phyloP scores from a whole-genome alignment of 495 filamentous ascomycete genomes.

The Talaromyces liani region DNA sequence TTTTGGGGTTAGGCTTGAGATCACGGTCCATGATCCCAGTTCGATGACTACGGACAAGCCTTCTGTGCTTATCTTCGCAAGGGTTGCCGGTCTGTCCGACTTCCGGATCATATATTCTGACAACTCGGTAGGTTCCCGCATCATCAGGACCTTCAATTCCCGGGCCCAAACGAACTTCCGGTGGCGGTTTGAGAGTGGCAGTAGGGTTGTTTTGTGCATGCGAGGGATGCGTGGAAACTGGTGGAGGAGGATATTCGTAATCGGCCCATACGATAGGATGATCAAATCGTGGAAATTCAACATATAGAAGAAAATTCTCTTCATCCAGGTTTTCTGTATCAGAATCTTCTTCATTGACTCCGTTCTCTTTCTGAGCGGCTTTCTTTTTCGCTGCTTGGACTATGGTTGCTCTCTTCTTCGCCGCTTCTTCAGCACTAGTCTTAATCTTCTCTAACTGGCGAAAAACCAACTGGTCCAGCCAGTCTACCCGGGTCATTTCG shows the following conservation, averaged over 20 bases:
- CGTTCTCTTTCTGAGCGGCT: slow-evolving; percentile 12
- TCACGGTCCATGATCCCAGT: slow-evolving; percentile 89
- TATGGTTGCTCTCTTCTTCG: slow-evolving; percentile 26
- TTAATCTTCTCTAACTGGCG: slow-evolving; percentile 74
- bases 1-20: slow-evolving; percentile 92
- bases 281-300: slow-evolving; percentile 92
- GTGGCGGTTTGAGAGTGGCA: slow-evolving; percentile 64
- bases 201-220: slow-evolving; percentile 56
- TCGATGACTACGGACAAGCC: slow-evolving; percentile 86
- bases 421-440: slow-evolving; percentile 43
- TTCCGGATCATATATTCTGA: slow-evolving; percentile 90
- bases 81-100: slow-evolving; percentile 84
- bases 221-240: slow-evolving; percentile 62
- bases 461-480: slow-evolving; percentile 92
- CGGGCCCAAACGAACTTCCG: slow-evolving; percentile 75
- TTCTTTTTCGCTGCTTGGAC: slow-evolving; percentile 21
- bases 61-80: slow-evolving; percentile 88
- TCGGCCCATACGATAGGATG: slow-evolving; percentile 94
- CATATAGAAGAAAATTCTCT: slow-evolving; percentile 65
- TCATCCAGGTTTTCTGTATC: slow-evolving; percentile 40
- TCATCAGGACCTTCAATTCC: slow-evolving; percentile 60
- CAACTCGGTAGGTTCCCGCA: slow-evolving; percentile 49
- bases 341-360: slow-evolving; percentile 22
- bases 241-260: slow-evolving; percentile 80
- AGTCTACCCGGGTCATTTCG: slow-evolving; percentile 84